Base-by-base conservation (phyloP, 176 grass and related monocot species). In the sorghum (Sorghum bicolor) region DNA sequence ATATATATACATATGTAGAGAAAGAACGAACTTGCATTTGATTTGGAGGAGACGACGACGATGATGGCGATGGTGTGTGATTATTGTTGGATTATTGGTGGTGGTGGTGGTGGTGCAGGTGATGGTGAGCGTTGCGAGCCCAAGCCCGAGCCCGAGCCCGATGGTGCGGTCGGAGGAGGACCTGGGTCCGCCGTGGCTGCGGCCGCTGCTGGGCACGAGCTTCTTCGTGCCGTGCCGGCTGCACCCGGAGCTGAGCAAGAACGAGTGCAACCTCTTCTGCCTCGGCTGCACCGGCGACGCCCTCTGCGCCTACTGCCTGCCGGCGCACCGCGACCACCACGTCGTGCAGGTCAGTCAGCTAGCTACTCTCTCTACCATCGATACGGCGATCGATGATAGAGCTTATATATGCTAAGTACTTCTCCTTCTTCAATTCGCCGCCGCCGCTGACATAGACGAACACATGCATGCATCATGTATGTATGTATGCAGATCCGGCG, bases 261-360 rank as follows among this genome's bases (percentile, higher is more conserved):
- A 92, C 61, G 93, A 95, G 81, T 90, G 93, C 90, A 95, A 95
- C 82, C 81, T 90, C 85, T 95, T 87, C 88, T 92, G 90, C 38
- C 83, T 84, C 30, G 39, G 79, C 19, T 95, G 93, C 80, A 86
- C 66, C 47, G 80, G 78, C 70, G 80, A 81, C 32, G 93, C 93
- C 1, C 68, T 91, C 64, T 95, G 93, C 80, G 74, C 88, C 26
- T 95, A 84, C 84, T 95, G 93, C 76, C 30, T 92, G 28, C 69
- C 77, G 2, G 29, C 66, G 1, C 93, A 95, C 87, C 85, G 67
- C 15, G 82, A 89, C 74, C 93, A 95, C 84, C 86, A 77, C 29
- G 75, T 91, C 72, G 81, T 95, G 17, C 93, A 92, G 88, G 93
- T 92, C 8, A 2, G 16, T 50, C 45, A 47, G 50, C 19, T 13